Base-by-base conservation (phyloP, 805 yeast genomes). In the Candida coquimbonensis region DNA sequence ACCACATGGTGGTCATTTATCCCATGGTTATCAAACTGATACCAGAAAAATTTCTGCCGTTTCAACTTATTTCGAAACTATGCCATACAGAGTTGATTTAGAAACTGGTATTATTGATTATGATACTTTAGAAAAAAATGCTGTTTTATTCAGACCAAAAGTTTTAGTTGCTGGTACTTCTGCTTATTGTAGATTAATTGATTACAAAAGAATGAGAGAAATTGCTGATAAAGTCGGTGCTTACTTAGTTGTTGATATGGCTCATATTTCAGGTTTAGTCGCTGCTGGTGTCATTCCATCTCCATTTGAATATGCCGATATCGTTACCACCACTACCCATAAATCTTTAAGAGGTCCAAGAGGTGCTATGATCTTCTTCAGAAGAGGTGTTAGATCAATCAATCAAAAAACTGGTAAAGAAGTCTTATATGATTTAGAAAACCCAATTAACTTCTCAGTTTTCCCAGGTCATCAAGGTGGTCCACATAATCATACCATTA, bases 381-480 rank as follows among this genome's bases (percentile, higher is more conserved):
- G 98, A 77, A 87, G 86, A 73, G 98, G 98, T 57, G 79, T 87
- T 48, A 81, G 95, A 71, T 78, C 81, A 55, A 79, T 81, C 54
- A 82, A 50, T 42, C 48, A 75, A 53, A 87, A 87, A 75, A 80
- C 80, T 56, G 97, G 96, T 54, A 87, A 86, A 67, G 90, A 87
- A 69, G 73, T 84, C 46, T 70, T 75, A 43, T 90, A 88, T 66
- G 96, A 91, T 60, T 78, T 91, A 62, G 98, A 91, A 69, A 80
- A 81, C 63, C 84, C 81, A 65, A 89, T 91, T 69, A 91, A 91
- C 77, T 91, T 91, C 64, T 87, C 96, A 31, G 98, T 91, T 46
- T 91, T 91, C 87, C 99, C 99, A 57, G 98, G 95, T 53, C 98
- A 91, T 68, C 99, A 91, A 75, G 99, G 99, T 74, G 99, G 99